Conservation (phyloP, 495 filamentous ascomycete genomes). For the Penicillium daleae region DNA sequence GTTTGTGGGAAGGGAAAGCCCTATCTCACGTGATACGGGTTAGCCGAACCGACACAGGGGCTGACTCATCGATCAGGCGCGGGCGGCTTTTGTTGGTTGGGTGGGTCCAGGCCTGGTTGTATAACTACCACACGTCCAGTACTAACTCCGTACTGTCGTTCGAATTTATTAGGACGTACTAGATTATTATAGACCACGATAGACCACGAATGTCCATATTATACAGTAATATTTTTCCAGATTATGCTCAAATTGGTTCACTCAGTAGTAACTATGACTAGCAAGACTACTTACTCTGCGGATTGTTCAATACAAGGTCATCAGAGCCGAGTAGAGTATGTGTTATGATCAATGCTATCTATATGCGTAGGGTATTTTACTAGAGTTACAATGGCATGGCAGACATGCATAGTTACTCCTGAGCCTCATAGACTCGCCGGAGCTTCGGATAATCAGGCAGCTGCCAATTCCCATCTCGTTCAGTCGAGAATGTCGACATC, state of each 20-base stretch:
- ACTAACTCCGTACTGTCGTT: not conserved
- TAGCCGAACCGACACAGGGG: slow-evolving; percentile 29
- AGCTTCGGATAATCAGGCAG: slow-evolving; percentile 32
- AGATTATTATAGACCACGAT: not conserved
- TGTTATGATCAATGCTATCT: not conserved
- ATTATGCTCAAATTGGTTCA: not conserved
- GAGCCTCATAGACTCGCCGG: not conserved
- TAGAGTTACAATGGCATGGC: not conserved
- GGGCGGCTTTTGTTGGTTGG: slow-evolving; percentile 15
- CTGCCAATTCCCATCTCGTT: slow-evolving; percentile 31
- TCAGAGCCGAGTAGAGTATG: not conserved
- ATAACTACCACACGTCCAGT: not conserved
- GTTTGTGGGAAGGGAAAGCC: slow-evolving; percentile 36
- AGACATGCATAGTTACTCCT: not conserved
- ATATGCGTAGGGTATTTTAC: not conserved
- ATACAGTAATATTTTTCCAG: too few relatives aligned
- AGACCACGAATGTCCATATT: too few relatives aligned
- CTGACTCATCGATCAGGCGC: slow-evolving; percentile 13
- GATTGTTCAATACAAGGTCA: not conserved
- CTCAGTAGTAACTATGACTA: not conserved
- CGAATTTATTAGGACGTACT: not conserved
- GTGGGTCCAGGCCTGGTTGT: slow-evolving; percentile 6
- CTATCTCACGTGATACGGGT: slow-evolving; percentile 35
- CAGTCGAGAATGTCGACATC: slow-evolving; percentile 19
- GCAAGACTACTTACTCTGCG: not conserved